Percentiles rank a stretch among this genome's conserved stretches.
These are phyloP conservation scores for Xylogone sp. DNA, from an alignment of 2,329 filamentous ascomycete genomes.

Conservation along the genomic window DNA sequence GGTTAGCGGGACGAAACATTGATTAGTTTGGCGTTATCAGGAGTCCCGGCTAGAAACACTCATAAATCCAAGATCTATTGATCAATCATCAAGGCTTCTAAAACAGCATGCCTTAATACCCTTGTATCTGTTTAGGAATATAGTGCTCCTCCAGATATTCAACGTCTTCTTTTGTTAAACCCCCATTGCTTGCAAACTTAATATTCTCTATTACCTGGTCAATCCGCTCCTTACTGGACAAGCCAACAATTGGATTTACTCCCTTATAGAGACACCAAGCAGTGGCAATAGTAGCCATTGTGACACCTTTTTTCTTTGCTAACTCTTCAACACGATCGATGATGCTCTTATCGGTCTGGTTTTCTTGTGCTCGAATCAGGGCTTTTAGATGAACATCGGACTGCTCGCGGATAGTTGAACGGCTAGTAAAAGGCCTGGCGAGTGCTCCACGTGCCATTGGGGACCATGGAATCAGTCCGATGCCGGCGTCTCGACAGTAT, in stretches of 20 bases:
- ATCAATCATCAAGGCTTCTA: too few relatives aligned
- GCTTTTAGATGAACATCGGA: conserved; percentile 14
- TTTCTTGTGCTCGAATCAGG: conserved; percentile 17
- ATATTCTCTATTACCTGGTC: conserved; percentile 47
- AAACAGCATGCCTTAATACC: too few relatives aligned
- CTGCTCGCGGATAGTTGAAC: conserved; percentile 18
- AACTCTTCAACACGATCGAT: conserved; percentile 48
- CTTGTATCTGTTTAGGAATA: conserved; percentile 29
- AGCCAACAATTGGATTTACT: conserved; percentile 50
- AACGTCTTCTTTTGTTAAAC: conserved; percentile 49
- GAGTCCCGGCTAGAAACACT: too few relatives aligned
- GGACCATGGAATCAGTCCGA: conserved; percentile 35
- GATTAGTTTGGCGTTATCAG: too few relatives aligned
- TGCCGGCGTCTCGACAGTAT: conserved; percentile 29
- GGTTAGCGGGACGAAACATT: too few relatives aligned
- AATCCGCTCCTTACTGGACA: conserved; percentile 48
- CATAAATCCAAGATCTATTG: too few relatives aligned
- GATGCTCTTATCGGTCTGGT: conserved; percentile 23
- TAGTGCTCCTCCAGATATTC: conserved; percentile 53
- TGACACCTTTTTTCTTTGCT: conserved; percentile 51
- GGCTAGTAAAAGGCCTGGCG: conserved; percentile 21
- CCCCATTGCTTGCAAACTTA: conserved; percentile 34
- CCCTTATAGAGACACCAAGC: conserved; percentile 50
- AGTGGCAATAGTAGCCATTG: conserved; percentile 55
- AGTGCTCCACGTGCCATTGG: conserved; percentile 32